A percentile compares a stretch with the other conserved stretches of the same genome.
Conservation (phyloP, 148 eudicot genomes). For the Rhododendron williamsianum region DNA sequence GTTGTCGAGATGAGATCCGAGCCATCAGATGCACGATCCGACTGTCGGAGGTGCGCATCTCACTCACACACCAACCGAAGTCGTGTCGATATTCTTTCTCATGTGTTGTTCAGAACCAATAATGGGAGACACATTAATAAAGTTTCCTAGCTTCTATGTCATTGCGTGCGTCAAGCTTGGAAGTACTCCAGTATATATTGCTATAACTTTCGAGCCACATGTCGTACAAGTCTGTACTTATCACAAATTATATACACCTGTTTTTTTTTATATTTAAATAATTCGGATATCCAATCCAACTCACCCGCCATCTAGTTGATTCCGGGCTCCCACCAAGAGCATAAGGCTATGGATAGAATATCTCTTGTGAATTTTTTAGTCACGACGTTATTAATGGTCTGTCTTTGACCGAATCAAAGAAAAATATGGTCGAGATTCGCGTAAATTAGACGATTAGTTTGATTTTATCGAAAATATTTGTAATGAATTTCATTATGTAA, state of each 20-base stretch:
- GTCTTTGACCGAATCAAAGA: no score
- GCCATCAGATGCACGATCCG: fast-evolving
- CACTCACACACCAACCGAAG: no score
- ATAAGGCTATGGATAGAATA: neutral
- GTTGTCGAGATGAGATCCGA: no score
- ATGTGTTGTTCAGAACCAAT: neutral
- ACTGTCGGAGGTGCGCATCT: no score
- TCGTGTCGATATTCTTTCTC: neutral
- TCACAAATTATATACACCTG: neutral
- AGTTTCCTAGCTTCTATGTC: neutral
- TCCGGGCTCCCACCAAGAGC: no score
- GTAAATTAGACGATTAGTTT: no score
- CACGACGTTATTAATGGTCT: no score
- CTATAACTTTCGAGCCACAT: neutral
- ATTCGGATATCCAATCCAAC: neutral
- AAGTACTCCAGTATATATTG: neutral
- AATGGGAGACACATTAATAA: neutral
- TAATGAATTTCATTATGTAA: no score
- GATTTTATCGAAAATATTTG: no score
- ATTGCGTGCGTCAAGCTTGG: neutral
- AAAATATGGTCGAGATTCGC: no score
- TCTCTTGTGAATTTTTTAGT: no score
- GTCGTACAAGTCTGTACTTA: neutral
- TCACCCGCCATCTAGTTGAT: neutral
- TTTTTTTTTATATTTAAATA: no score